Evolutionary conservation across 352 stramenopile genomes (phyloP).

Genomic region (Bremia lactucae): DNA sequence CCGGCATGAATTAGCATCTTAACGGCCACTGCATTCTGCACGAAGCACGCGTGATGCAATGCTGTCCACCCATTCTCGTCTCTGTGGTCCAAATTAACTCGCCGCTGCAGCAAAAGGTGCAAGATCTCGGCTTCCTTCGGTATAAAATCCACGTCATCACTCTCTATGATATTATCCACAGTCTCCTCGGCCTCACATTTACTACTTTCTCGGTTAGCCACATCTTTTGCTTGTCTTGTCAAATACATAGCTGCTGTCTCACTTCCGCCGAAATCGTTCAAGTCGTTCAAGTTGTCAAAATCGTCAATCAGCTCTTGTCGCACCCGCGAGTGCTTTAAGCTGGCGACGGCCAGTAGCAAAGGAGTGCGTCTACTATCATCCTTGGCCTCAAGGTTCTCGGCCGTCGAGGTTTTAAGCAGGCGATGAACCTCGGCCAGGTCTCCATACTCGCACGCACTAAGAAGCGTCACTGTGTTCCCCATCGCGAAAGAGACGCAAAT

Average conservation of each 20-base stretch:
- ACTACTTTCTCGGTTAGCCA: conserved; percentile 9
- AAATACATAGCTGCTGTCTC: background rate
- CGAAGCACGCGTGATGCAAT: conserved; percentile 70
- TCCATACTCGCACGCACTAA: conserved; percentile 67
- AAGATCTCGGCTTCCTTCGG: conserved; percentile 68
- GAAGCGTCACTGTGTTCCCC: conserved; percentile 75
- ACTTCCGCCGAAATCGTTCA: conserved; percentile 19
- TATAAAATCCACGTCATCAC: conserved; percentile 41
- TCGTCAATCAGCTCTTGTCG: conserved; percentile 36
- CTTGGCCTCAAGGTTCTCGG: conserved; percentile 56
- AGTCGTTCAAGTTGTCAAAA: conserved; percentile 26
- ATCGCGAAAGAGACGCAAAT: conserved; percentile 23
- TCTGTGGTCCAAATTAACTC: conserved; percentile 70
- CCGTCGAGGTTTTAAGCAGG: conserved; percentile 47
- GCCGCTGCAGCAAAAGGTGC: conserved; percentile 52
- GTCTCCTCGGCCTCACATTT: conserved; percentile 14
- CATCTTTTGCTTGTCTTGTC: conserved; percentile 1
- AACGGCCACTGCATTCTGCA: conserved; percentile 61
- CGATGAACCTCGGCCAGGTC: conserved; percentile 47
- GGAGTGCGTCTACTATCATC: conserved; percentile 70
- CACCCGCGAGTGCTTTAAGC: conserved; percentile 33
- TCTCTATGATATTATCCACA: conserved; percentile 43
- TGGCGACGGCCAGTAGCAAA: conserved; percentile 58
- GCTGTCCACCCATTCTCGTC: conserved; percentile 81
- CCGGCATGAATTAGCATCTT: conserved; percentile 67